These are phyloP conservation scores for Xylariaceae sp. DNA, from an alignment of 2,329 filamentous ascomycete genomes.

Conservation along the genomic window DNA sequence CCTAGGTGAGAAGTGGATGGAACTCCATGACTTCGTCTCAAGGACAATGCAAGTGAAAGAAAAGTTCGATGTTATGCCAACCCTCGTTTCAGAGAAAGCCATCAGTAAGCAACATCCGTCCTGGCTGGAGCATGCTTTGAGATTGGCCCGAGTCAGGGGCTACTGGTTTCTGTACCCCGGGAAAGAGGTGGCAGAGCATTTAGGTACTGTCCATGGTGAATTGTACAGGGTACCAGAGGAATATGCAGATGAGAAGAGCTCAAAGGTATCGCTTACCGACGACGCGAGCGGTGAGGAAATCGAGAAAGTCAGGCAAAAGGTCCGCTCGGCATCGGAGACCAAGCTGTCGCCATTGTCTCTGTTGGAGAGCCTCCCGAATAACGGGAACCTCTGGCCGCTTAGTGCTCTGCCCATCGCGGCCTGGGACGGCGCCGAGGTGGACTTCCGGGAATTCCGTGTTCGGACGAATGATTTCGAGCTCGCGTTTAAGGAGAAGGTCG, in stretches of 20 bases:
- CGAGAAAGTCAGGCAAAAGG: conserved; percentile 36
- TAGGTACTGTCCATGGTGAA: conserved; percentile 81
- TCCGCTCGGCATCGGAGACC: conserved; percentile 37
- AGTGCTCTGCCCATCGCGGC: conserved; percentile 64
- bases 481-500: conserved; percentile 68
- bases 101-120: conserved; percentile 41
- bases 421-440: conserved; percentile 65
- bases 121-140: conserved; percentile 68
- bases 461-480: conserved; percentile 60
- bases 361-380: conserved; percentile 55
- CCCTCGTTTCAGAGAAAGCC: conserved; percentile 57
- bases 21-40: conserved; percentile 82
- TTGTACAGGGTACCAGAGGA: conserved; percentile 77
- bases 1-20: conserved; percentile 84
- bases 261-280: conserved; percentile 33
- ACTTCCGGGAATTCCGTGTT: conserved; percentile 48
- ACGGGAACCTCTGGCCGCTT: conserved; percentile 52
- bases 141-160: conserved; percentile 76
- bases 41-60: conserved; percentile 60
- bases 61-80: conserved; percentile 44
- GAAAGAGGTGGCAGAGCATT: conserved; percentile 55
- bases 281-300: conserved; percentile 39
- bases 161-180: conserved; percentile 84
- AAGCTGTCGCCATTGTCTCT: conserved; percentile 56
- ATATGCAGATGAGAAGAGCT: conserved; percentile 45